Conservation (phyloP, 2,329 filamentous ascomycete species). For the Westerdykella aurantiaca region DNA sequence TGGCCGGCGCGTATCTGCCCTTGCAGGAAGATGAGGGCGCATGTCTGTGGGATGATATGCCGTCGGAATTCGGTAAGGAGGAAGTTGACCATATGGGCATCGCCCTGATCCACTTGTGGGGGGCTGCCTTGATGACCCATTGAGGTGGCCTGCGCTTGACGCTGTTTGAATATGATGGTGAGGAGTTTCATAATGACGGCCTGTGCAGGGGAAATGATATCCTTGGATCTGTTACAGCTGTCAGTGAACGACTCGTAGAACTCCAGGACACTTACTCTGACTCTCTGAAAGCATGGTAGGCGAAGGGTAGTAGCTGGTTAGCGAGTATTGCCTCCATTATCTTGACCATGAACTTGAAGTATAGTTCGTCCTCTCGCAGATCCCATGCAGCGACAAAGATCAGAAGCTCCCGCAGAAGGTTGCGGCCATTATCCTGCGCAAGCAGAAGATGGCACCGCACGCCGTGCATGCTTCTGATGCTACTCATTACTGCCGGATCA, state of each 20-base stretch:
- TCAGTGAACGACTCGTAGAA: constrained; percentile 8
- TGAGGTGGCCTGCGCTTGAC: constrained; percentile 38
- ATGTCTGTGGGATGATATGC: constrained; percentile 88
- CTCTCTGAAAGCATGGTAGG: constrained; percentile 85
- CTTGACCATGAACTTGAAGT: constrained; percentile 94
- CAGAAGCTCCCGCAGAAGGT: constrained; percentile 79
- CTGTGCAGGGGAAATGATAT: constrained; percentile 92
- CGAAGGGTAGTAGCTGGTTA: constrained; percentile 82
- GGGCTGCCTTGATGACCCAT: constrained; percentile 25
- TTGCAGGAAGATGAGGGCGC: constrained; percentile 89
- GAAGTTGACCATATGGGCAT: constrained; percentile 71
- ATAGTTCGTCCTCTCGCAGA: constrained; percentile 84
- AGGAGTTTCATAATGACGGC: constrained; percentile 87
- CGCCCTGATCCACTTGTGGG: constrained; percentile 50
- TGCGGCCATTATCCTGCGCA: constrained; percentile 83
- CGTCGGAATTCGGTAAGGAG: constrained; percentile 88
- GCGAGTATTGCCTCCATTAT: constrained; percentile 91
- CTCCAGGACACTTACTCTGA: constrained; percentile 26
- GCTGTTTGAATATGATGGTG: constrained; percentile 76
- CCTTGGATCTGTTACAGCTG: constrained; percentile 57
- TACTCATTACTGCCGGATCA: constrained; percentile 49
- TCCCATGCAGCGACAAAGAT: constrained; percentile 98
- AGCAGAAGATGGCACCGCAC: constrained; percentile 85
- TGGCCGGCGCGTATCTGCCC: constrained; percentile 76
- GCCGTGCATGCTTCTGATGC: constrained; percentile 73